phyloP scores from a whole-genome alignment of 352 stramenopile genomes.

The Phytophthora hibernalis region DNA sequence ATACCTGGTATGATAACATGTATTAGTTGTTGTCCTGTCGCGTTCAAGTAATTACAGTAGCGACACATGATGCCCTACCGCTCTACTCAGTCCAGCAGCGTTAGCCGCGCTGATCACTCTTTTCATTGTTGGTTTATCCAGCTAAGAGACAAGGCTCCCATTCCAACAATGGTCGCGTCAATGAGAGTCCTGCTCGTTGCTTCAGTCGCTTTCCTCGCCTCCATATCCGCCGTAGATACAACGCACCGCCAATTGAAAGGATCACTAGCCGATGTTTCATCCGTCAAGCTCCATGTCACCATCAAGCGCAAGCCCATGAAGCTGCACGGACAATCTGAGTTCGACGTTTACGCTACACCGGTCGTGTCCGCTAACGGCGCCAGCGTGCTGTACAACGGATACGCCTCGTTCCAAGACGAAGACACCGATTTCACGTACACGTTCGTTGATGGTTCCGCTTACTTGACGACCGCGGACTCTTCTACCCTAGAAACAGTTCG shows the following conservation, averaged over 20 bases:
- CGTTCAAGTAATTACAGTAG: no score
- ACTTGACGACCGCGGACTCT: constrained; percentile 16
- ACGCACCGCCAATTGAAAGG: neutral
- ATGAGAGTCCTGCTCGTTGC: neutral
- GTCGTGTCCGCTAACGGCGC: constrained; percentile 20
- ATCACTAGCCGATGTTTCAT: constrained; percentile 14
- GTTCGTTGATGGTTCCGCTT: constrained; percentile 29
- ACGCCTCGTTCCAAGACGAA: constrained; percentile 27
- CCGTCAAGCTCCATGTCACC: constrained; percentile 43
- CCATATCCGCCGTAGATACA: neutral
- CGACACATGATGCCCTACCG: no score
- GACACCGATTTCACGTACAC: constrained; percentile 30
- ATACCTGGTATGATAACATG: no score
- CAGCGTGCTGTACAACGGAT: constrained; percentile 40
- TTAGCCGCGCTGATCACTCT: no score
- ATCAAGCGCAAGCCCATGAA: constrained; percentile 38
- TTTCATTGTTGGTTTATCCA: neutral
- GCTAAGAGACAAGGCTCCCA: neutral
- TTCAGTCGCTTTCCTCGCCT: constrained; percentile 1
- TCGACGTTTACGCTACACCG: constrained; percentile 44
- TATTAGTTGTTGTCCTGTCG: no score
- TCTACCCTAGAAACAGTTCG: constrained; percentile 8
- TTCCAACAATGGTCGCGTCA: neutral
- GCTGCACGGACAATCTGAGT: constrained; percentile 39
- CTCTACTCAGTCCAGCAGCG: no score